Base-by-base conservation (phyloP, 148 eudicot genomes). In the Silene uniflora region DNA sequence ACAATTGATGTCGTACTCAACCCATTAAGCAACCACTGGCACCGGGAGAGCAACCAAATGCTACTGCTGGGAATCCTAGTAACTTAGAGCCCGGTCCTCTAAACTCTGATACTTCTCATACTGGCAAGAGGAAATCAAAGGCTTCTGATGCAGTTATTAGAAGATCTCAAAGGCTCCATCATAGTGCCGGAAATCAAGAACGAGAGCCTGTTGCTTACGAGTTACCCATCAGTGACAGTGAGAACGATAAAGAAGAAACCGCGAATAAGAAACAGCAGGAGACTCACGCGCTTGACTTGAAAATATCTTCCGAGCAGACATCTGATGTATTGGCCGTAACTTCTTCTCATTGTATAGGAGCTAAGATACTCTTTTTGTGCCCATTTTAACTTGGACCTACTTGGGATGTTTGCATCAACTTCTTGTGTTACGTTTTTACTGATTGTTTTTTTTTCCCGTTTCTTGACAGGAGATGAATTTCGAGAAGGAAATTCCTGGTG, bases 161-260 rank as follows among this genome's bases (percentile, higher is more conserved):
- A 84, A 77, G 88, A 69, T 88, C 91, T 72, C 71, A 10, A 32
- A 80, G 91, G 46, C 65, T 85, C 24, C 74, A 59, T 8, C 71
- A 68, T 66, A 16, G 72, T 44, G 8, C 67, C 44, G 27, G 5
- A 58, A 80, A 62, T 59, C 69, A 39, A 71, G 82, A 73, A 25
- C 69, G 65, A 39, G 75, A 69, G 35, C 78, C 82, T 17, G 59
- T 74, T 60, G 44, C 7, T 39, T 78, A 81, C 52, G 86, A 77
- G 25, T 77, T 83, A 16, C 44, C 44, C 44, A 32, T 84, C 32
- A 21, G 49, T 35, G 89, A 79, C 23, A 81, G 76, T 67, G 85
- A 84, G 24, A 75, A 67, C 64, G 83, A 76, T 44, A 24, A 52
- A 69, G 27, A 61, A 61, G 72, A 35, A 35, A 17, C 1, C 14